phyloP scores from a whole-genome alignment of 257 asterid genomes.

The Rehmannia glutinosa region DNA sequence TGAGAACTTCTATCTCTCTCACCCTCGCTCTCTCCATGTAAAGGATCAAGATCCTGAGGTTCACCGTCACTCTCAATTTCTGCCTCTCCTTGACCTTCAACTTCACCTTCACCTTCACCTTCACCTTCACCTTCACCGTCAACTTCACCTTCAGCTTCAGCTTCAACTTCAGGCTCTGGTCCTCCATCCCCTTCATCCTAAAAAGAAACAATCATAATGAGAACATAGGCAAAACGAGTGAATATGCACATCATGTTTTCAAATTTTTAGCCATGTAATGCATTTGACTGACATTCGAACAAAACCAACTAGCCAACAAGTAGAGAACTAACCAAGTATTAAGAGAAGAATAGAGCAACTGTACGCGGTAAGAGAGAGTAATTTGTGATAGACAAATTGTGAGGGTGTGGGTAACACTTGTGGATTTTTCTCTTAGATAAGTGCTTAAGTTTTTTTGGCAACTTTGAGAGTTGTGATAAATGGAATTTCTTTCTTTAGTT shows the following conservation, averaged over 20 bases:
- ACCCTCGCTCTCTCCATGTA: conserved; percentile 71
- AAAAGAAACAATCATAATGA: not conserved
- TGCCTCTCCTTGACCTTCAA: conserved; percentile 67
- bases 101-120: conserved; percentile 57
- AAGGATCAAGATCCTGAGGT: conserved; percentile 51
- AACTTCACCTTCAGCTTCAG: no score
- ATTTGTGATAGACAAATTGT: no score
- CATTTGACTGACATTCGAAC: not conserved
- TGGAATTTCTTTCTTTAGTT: no score
- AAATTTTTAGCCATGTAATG: not conserved
- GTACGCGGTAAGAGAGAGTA: no score
- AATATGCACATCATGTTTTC: not conserved
- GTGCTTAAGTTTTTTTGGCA: no score
- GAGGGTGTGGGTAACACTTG: no score
- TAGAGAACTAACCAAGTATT: not conserved
- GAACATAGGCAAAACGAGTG: conserved; percentile 1
- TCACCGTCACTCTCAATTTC: conserved; percentile 80
- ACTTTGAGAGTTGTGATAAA: no score
- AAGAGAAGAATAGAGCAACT: no score
- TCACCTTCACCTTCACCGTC: no score
- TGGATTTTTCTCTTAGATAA: no score
- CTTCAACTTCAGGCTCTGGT: conserved; percentile 70
- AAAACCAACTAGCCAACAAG: not conserved
- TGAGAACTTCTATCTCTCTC: conserved; percentile 85
- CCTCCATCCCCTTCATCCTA: conserved; percentile 79